Conservation (phyloP, 2,329 filamentous ascomycete species). For the Ilyonectria destructans region DNA sequence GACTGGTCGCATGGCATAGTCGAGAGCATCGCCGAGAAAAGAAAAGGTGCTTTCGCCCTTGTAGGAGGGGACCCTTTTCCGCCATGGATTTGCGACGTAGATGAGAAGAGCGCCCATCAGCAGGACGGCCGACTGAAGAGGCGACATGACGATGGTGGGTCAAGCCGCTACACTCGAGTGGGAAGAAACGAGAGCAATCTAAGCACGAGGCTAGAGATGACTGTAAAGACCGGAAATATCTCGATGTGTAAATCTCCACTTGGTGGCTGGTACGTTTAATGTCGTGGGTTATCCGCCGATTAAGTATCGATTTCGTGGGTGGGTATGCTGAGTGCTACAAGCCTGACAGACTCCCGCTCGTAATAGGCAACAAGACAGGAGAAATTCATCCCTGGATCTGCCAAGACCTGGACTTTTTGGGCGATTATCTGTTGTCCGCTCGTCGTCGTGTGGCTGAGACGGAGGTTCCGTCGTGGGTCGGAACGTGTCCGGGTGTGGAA, state of each 20-base stretch:
- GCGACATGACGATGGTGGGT: slow-evolving; percentile 5
- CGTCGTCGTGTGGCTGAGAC: slow-evolving; percentile 4
- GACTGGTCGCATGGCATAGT: slow-evolving; percentile 25
- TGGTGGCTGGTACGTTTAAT: not conserved
- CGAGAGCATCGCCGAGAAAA: slow-evolving; percentile 26
- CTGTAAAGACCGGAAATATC: not conserved
- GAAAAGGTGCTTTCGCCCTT: slow-evolving; percentile 24
- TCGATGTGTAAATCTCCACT: not conserved
- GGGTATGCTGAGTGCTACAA: slow-evolving; percentile 2
- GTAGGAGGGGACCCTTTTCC: slow-evolving; percentile 15
- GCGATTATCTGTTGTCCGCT: not conserved
- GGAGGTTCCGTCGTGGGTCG: slow-evolving; percentile 25
- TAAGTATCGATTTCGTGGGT: slow-evolving; percentile 1
- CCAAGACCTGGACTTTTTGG: not conserved
- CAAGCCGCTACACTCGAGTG: not conserved
- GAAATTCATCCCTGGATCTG: not conserved
- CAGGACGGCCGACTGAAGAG: slow-evolving; percentile 15
- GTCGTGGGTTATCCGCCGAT: not conserved
- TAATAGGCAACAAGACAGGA: not conserved
- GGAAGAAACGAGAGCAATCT: slow-evolving; percentile 2
- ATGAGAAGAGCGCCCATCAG: slow-evolving; percentile 6
- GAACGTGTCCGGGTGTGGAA: slow-evolving; percentile 10
- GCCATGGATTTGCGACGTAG: slow-evolving; percentile 7
- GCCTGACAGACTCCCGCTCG: not conserved
- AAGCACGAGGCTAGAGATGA: not conserved